Evolutionary conservation across 1,284 basidiomycete genomes (phyloP).

Genomic region (Cerrena zonata): DNA sequence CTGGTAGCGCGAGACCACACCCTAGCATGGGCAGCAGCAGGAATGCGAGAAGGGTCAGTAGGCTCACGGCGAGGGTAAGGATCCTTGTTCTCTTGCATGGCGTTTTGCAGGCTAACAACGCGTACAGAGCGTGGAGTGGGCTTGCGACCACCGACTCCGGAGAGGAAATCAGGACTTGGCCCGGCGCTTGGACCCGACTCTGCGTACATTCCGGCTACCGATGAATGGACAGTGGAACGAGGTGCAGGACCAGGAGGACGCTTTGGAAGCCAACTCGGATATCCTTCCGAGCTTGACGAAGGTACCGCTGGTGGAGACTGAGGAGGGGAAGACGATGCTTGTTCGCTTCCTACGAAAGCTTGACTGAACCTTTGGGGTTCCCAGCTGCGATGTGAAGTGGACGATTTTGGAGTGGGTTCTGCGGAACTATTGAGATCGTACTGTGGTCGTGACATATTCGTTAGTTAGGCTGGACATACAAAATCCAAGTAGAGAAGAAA

Average conservation of each 20-base stretch:
- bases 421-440: constrained; percentile 22
- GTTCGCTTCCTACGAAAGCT: constrained; percentile 18
- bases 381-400: constrained; percentile 21
- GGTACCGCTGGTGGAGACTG: constrained; percentile 23
- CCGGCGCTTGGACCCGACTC: constrained; percentile 33
- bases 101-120: constrained; percentile 62
- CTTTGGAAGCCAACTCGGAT: constrained; percentile 75
- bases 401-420: constrained; percentile 24
- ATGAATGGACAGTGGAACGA: constrained; percentile 60
- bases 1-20: constrained; percentile 61
- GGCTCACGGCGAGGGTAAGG: constrained; percentile 36
- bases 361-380: constrained; percentile 9
- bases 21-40: constrained; percentile 29
- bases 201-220: constrained; percentile 35
- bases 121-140: constrained; percentile 73
- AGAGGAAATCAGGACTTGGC: constrained; percentile 31
- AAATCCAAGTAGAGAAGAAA: constrained; percentile 7
- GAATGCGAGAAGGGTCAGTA: constrained; percentile 47
- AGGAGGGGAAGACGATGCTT: constrained; percentile 19
- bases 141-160: constrained; percentile 60
- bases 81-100: constrained; percentile 31
- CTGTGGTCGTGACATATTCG: constrained; percentile 31
- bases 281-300: constrained; percentile 51
- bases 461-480: constrained; percentile 21
- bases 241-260: constrained; percentile 72